Evolutionary conservation across 2,329 filamentous ascomycete species (phyloP).

Genomic region (Claviceps sorghi): DNA sequence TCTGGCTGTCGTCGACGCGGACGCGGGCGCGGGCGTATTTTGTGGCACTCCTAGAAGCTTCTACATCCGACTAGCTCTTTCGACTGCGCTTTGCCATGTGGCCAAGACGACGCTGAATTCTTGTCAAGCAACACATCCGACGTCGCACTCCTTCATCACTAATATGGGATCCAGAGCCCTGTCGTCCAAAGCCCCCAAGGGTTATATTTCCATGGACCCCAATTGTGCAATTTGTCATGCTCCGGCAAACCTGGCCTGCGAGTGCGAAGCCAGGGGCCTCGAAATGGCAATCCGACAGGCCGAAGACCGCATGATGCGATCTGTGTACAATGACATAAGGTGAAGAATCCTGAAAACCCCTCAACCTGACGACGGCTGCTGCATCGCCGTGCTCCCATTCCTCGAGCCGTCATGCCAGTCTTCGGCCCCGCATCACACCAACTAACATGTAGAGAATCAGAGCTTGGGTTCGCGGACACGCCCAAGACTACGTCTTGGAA

Average conservation of each 20-base stretch:
- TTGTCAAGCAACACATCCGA: neutral
- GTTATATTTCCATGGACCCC: conserved; percentile 49
- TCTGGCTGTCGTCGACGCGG: neutral
- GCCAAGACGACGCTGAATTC: neutral
- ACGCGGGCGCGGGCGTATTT: neutral
- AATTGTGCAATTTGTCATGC: conserved; percentile 53
- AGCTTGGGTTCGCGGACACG: conserved; percentile 48
- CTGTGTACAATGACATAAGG: conserved; percentile 49
- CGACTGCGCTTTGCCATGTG: neutral
- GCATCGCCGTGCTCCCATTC: neutral
- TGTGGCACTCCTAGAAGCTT: neutral
- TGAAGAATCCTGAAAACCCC: conserved; percentile 19
- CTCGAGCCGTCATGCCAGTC: neutral
- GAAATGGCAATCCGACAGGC: conserved; percentile 49
- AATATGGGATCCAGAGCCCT: conserved; percentile 38
- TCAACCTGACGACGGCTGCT: neutral
- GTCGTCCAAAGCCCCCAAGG: conserved; percentile 25
- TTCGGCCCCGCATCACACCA: neutral
- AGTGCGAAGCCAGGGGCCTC: conserved; percentile 51
- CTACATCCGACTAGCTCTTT: neutral
- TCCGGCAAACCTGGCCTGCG: conserved; percentile 43
- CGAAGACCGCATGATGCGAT: conserved; percentile 48
- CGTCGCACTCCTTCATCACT: conserved; percentile 15
- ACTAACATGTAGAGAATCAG: conserved; percentile 22
- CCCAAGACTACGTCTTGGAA: conserved; percentile 53